Conservation (phyloP, 2,329 filamentous ascomycete genomes). For the Aspergillus sp. region DNA sequence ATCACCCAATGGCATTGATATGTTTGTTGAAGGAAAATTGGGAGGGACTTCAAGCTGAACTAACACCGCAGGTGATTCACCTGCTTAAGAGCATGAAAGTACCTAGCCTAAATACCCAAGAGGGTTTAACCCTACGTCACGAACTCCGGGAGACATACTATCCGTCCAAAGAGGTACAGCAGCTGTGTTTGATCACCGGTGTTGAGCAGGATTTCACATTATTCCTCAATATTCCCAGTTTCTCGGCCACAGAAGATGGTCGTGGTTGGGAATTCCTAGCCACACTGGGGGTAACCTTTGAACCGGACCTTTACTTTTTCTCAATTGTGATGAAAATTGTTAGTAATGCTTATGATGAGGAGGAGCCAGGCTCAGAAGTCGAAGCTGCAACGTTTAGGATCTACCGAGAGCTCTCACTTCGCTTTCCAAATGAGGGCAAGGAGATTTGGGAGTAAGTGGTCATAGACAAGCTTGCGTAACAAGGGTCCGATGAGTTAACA, state of each 20-base stretch:
- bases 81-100: neutral
- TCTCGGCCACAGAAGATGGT: neutral
- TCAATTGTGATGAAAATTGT: neutral
- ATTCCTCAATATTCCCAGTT: neutral
- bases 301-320: neutral
- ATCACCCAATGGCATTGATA: conserved; percentile 3
- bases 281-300: neutral
- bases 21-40: conserved; percentile 1
- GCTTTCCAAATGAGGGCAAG: neutral
- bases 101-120: neutral
- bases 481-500: neutral
- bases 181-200: neutral
- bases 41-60: neutral
- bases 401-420: conserved; percentile 2
- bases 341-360: neutral
- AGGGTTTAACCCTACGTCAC: neutral
- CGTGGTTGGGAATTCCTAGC: conserved; percentile 1
- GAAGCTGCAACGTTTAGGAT: neutral
- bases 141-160: neutral
- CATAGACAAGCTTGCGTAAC: neutral
- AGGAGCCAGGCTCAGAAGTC: neutral
- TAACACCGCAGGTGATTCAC: neutral
- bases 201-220: neutral
- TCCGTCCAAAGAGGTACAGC: neutral
- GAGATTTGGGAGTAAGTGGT: neutral